Base-by-base conservation (phyloP, 2,329 filamentous ascomycete species). In the Sarocladium oryzae region DNA sequence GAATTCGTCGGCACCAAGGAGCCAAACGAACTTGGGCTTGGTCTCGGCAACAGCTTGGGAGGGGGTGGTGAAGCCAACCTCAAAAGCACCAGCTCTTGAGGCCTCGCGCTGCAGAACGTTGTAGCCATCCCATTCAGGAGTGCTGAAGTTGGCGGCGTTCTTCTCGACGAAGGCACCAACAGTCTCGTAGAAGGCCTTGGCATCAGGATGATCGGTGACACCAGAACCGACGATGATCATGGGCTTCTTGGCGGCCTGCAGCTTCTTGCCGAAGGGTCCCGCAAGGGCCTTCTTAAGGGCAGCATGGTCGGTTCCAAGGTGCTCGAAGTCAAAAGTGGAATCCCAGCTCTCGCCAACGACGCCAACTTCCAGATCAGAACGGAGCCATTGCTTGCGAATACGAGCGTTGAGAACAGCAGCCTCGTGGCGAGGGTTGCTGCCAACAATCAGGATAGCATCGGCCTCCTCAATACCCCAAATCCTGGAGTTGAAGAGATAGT, bases 211-310 rank as follows among this genome's bases (percentile, higher is more conserved):
- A 69, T 99, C 93, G 28, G 88, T 89, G 53, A 93, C 88, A 63
- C 86, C 89, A 59, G 90, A 96, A 57, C 93, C 93, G 52, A 97
- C 84, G 54, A 99, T 85, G 63, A 99, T 96, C 90, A 99, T 96
- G 50, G 93, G 93, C 61, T 82, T 85, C 81, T 96, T 87, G 40
- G 93, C 91, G 50, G 81, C 74, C 63, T 87, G 81, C 51, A 99
- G 83, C 74, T 91, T 95, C 81, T 96, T 91, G 68, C 92, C 92
- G 66, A 96, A 99, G 28, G 84, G 76, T 36, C 93, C 92, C 49
- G 87, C 76, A 52, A 99, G 82, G 43, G 88, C 88, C 62, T 84
- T 79, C 79, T 97, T 96, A 30, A 99, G 76, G 53, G 90, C 82
- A 28, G 81, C 81, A 55, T 86, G 79, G 67, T 92, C 88, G 49